Conservation (phyloP, 2,329 filamentous ascomycete genomes). For the Septoria petroselini region DNA sequence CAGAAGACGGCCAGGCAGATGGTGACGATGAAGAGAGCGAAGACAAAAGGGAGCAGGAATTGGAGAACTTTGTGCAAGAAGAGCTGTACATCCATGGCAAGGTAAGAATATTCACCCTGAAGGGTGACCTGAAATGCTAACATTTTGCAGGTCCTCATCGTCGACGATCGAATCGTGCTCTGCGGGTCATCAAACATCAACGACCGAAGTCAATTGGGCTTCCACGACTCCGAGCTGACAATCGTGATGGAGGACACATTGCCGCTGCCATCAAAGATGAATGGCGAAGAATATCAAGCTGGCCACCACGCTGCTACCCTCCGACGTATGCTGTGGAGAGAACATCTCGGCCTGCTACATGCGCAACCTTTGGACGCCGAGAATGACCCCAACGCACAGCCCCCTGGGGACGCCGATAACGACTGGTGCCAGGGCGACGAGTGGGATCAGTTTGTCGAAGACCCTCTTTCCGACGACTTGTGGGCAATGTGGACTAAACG, state of each 20-base stretch:
- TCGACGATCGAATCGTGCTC: conserved; percentile 79
- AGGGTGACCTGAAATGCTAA: conserved; percentile 14
- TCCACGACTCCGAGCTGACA: conserved; percentile 86
- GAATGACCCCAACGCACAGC: conserved; percentile 71
- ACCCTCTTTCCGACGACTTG: conserved; percentile 57
- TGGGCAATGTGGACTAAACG: conserved; percentile 65
- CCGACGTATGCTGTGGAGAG: conserved; percentile 79
- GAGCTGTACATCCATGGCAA: conserved; percentile 95
- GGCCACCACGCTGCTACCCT: conserved; percentile 80
- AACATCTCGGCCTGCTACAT: conserved; percentile 80
- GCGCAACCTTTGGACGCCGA: conserved; percentile 65
- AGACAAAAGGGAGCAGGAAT: conserved; percentile 66
- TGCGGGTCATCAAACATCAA: conserved; percentile 73
- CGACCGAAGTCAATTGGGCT: conserved; percentile 81
- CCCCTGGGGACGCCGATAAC: conserved; percentile 68
- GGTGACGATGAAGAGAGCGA: conserved; percentile 30
- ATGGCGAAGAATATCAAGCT: conserved; percentile 71
- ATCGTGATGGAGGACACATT: conserved; percentile 85
- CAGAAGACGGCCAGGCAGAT: conserved; percentile 20
- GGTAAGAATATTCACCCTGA: conserved; percentile 43
- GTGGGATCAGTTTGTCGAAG: conserved; percentile 57
- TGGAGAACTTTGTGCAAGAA: conserved; percentile 88
- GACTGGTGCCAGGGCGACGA: conserved; percentile 68
- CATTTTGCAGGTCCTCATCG: conserved; percentile 58
- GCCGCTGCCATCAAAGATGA: conserved; percentile 69